phyloP scores from a whole-genome alignment of 352 stramenopile genomes.

The Pythium utonaiense region DNA sequence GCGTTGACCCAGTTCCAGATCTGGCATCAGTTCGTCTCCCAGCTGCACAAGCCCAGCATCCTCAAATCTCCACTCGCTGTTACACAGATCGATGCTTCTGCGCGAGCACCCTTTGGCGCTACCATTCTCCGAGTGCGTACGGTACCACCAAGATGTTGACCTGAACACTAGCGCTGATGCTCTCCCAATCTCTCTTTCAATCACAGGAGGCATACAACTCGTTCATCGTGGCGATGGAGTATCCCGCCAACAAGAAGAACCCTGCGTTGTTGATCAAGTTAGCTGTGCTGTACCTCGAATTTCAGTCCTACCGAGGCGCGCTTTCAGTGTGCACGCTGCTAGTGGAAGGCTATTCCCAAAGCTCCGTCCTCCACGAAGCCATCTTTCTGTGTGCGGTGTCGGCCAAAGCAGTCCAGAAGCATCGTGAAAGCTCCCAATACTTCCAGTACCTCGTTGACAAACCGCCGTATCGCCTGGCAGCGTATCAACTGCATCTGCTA shows the following conservation, averaged over 20 bases:
- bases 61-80: conserved; percentile 8
- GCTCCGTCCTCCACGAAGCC: conserved; percentile 36
- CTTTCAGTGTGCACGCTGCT: conserved; percentile 65
- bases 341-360: conserved; percentile 53
- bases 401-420: conserved; percentile 47
- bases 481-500: conserved; percentile 58
- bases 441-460: conserved; percentile 66
- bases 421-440: conserved; percentile 64
- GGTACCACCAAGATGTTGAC: neutral
- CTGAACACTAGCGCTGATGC: neutral
- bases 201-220: conserved; percentile 60
- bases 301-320: conserved; percentile 50
- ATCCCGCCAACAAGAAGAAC: conserved; percentile 60
- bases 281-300: conserved; percentile 66
- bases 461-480: conserved; percentile 40
- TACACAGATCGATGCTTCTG: neutral
- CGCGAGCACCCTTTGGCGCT: neutral
- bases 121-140: conserved; percentile 1
- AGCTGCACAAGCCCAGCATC: conserved; percentile 35
- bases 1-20: conserved; percentile 54
- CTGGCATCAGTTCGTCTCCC: conserved; percentile 45
- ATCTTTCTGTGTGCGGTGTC: conserved; percentile 67
- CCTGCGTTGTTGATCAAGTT: conserved; percentile 50
- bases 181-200: neutral
- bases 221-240: conserved; percentile 81